Base-by-base conservation (phyloP, 768 basidiomycete genomes). In the Leccinum variicolor region DNA sequence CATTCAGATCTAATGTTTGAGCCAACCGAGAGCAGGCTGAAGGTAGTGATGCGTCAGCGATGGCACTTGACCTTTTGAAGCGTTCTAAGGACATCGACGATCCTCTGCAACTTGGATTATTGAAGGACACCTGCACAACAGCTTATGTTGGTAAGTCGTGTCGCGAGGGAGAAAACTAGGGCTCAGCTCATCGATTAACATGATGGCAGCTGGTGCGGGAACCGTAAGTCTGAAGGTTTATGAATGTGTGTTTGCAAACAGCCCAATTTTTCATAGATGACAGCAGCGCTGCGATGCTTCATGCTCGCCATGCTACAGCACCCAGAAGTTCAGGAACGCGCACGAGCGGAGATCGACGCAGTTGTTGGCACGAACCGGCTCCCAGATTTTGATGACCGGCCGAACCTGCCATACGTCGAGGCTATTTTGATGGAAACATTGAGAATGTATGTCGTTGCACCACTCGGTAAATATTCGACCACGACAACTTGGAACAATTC, bases 291-390 rank as follows among this genome's bases (percentile, higher is more conserved):
- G 52, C 55, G 57, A 25, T 55, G 43, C 1, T 75, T 77, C 53
- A 59, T 75, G 56, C 60, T 74, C 17, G 68, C 66, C 13, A 76
- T 75, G 69, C n/a, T 68, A 9, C 55, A 58, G 11, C 39, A 73
- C 50, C 75, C 75, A 1, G 69, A 70, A 6, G 66, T 69, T 15
- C 74, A 75, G 49, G 50, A 53, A 14, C 58, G 56, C 23, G 74
- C 74, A 28, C 63, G 69, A 4, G 64, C 64, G 36, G 74, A 75
- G 58, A 55, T 76, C 10, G 65, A 68, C 9, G 39, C 51, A 0
- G 65, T 73, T 14, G 58, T 75, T 46, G 75, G 77, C 6, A 59
- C 47, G 7, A 53, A 60, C 36, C 56, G 69, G 6, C 60, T 74
- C 13, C 75, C 74, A 6, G 52, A 53, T 8, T 62, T 68, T 21